These are phyloP conservation scores for Pichia thaimueangensis DNA, from an alignment of 805 yeast species.

Conservation along the genomic window DNA sequence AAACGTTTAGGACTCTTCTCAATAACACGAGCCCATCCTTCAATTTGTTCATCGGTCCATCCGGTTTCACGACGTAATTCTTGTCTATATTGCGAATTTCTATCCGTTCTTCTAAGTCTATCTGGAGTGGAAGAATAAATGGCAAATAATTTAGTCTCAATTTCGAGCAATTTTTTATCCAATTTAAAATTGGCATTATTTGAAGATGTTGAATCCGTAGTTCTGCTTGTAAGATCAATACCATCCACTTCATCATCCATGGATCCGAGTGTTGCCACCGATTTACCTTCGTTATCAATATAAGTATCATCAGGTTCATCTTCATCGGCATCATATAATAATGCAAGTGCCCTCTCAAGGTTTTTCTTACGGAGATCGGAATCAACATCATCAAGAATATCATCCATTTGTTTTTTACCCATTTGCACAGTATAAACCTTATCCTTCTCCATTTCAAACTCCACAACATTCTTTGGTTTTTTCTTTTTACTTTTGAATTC, in stretches of 20 bases:
- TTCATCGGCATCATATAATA: slow-evolving; percentile 69
- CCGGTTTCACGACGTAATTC: slow-evolving; percentile 45
- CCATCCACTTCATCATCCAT: slow-evolving; percentile 26
- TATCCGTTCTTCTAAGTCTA: slow-evolving; percentile 39
- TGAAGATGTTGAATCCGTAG: not conserved
- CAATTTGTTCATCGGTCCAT: slow-evolving; percentile 89
- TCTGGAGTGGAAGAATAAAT: slow-evolving; percentile 45
- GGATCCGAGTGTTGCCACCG: slow-evolving; percentile 25
- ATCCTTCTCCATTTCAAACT: slow-evolving; percentile 12
- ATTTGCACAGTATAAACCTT: slow-evolving; percentile 22
- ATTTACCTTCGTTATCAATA: slow-evolving; percentile 41
- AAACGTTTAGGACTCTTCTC: slow-evolving; percentile 58
- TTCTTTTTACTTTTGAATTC: slow-evolving; percentile 9
- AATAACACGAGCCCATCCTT: slow-evolving; percentile 86
- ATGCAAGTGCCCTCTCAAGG: slow-evolving; percentile 46
- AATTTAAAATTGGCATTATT: slow-evolving; percentile 28
- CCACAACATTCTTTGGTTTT: slow-evolving; percentile 12
- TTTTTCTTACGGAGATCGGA: slow-evolving; percentile 51
- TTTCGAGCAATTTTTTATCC: slow-evolving; percentile 10
- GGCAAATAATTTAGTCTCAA: slow-evolving; percentile 53
- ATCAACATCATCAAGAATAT: slow-evolving; percentile 14
- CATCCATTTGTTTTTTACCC: slow-evolving; percentile 29
- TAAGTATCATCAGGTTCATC: slow-evolving; percentile 83
- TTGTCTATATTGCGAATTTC: slow-evolving; percentile 44
- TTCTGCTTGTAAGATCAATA: not conserved